Evolutionary conservation across 2,329 filamentous ascomycete species (phyloP), one percentile per base, ranked within the genome.

Genomic region (Colletotrichum orchidophilum): DNA sequence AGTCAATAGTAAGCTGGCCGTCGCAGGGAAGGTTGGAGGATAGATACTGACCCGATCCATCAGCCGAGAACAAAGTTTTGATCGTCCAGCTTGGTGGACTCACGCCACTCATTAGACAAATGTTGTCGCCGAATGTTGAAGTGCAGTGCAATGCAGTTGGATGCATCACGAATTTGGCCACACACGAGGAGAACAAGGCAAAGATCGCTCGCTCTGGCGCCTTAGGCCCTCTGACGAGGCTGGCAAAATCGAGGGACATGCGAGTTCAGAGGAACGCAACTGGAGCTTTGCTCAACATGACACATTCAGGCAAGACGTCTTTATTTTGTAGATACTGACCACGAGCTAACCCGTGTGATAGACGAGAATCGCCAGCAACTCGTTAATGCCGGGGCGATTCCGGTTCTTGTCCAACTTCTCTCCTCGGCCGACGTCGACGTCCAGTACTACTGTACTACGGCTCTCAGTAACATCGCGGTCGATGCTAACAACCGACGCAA

Each of bases 131-230:
- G 57, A 99, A 99, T 77, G 96, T 99, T 76, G 96, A 99, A 81
- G 96, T 99, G 29, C 96, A 99, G 83, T 99, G 96, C 87, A 99
- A 99, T 82, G 96, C 96, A 53, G 96, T 99, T 72, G 96, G 96
- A 62, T 99, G 96, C 85, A 99, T 99, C 81, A 99, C 96, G 55
- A 99, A 99, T 80, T 85, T 99, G 67, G 96, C 96, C 65, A 99
- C 96, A 3, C 96, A 99, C 79, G 96, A 99, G 84, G 96, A 98
- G 77, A 99, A 99, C 85, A 99, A 99, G 85, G 95, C 96, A 70
- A 98, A 97, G 85, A 99, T 99, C 81, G 96, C 96, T 75, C 91
- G 94, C 73, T 99, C 96, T 3, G 96, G 96, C 70, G 96, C 96
- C 65, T 87, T 99, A 67, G 94, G 93, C 8, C 96, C 96, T 9